Evolutionary conservation across 768 basidiomycete genomes (phyloP).

Genomic region (Russula sp.): DNA sequence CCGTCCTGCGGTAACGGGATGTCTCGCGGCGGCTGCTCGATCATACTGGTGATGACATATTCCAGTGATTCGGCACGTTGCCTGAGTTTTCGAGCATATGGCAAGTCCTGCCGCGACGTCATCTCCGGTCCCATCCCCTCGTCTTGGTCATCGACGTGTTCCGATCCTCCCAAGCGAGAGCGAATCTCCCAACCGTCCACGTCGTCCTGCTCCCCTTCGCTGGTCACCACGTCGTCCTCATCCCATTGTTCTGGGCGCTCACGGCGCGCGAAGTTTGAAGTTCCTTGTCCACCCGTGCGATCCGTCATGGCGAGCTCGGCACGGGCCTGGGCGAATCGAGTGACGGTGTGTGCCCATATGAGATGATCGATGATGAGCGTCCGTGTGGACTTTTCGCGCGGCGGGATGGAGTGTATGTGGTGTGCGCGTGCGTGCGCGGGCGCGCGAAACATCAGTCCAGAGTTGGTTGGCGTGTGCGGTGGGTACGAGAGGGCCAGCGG

Average conservation of each 20-base stretch:
- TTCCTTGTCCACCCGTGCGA: constrained; percentile 65
- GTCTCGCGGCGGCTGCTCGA: constrained; percentile 69
- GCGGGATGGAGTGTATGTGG: constrained; percentile 82
- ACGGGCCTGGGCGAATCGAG: constrained; percentile 78
- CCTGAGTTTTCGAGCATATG: constrained; percentile 59
- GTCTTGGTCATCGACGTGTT: constrained; percentile 47
- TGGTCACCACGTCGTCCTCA: constrained; percentile 64
- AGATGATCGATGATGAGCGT: constrained; percentile 87
- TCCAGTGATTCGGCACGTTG: constrained; percentile 79
- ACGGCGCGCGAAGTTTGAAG: constrained; percentile 58
- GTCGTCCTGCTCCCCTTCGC: constrained; percentile 58
- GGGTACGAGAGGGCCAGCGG: not conserved
- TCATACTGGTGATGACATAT: constrained; percentile 78
- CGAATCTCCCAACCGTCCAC: constrained; percentile 35
- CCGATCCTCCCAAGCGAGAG: constrained; percentile 52
- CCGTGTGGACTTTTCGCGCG: constrained; percentile 83
- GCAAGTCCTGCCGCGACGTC: constrained; percentile 53
- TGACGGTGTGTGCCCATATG: constrained; percentile 79
- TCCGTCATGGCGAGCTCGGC: constrained; percentile 86
- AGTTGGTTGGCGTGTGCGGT: not conserved
- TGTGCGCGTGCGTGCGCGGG: constrained; percentile 88
- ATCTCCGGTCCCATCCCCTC: constrained; percentile 55
- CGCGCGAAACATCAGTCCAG: constrained; percentile 49
- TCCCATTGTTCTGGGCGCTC: constrained; percentile 73
- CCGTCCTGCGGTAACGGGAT: constrained; percentile 58